Base-by-base conservation (phyloP, 352 stramenopile genomes). In the Phytophthora colocasiae region DNA sequence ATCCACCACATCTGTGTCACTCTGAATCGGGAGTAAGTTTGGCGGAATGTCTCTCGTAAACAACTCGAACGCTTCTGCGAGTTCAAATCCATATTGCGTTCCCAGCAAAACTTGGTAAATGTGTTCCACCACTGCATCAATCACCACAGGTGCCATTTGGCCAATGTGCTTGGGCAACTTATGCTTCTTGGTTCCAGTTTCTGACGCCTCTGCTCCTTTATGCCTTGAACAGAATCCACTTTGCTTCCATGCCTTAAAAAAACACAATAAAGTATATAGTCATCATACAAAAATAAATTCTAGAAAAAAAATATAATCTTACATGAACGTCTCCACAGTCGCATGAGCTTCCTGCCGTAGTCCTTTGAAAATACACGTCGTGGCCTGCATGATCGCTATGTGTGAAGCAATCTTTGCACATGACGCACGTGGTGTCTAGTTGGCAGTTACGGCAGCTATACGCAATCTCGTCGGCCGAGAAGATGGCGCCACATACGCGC, bases 401-500 rank as follows among this genome's bases (percentile, higher is more conserved):
- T 43, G 85, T 89, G 61, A 95, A 96, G 62, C 89, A 96, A 26
- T 93, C 83, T 59, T 92, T 90, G 63, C 89, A 96, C 57, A 91
- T 95, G 27, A 95, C 88, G 50, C 86, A 95, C 19, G 88, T 93
- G 40, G 86, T 88, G 57, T 96, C 88, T 7, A 93, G 61, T 54
- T 96, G 86, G 72, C 88, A 96, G 62, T 94, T 89, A 53, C 88
- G 88, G 62, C 88, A 96, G 60, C 88, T 96, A 70, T 96, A 96
- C 34, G 87, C 82, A 45, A 96, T 89, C 71, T 96, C 88, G 52
- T 96, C 88, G 34, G 86, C 82, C 46, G 83, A 81, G 55, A 96
- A 96, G 56, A 96, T 93, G 32, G 81, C 83, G 38, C 88, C 88
- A 39, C 88, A 96, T 26, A 96, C 81, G 57, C 86, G 84, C 39